These are phyloP conservation scores for Cryptosporidium sp. DNA, from an alignment of 169 alveolate species.

Conservation along the genomic window DNA sequence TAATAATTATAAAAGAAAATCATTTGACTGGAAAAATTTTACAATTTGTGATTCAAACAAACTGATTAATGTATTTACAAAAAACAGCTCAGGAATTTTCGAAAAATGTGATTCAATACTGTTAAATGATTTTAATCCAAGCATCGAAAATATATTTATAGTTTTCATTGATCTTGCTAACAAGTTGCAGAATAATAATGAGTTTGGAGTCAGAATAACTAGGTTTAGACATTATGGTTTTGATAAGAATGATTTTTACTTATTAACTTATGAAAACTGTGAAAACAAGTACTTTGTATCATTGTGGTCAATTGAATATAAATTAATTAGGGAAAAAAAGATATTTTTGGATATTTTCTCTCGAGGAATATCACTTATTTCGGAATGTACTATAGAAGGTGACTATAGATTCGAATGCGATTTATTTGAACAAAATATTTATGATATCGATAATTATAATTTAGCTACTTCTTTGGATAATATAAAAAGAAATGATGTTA, in stretches of 20 bases:
- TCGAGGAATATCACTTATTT: constrained; percentile 8
- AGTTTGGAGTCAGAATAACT: constrained; percentile 13
- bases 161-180: neutral
- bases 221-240: neutral
- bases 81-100: neutral
- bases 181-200: neutral
- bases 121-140: constrained; percentile 8
- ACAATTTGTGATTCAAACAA: neutral
- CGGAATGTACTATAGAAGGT: constrained; percentile 26
- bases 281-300: constrained; percentile 9
- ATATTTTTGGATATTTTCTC: constrained; percentile 32
- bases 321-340: neutral
- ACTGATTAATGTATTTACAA: constrained; percentile 15
- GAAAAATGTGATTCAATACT: constrained; percentile 18
- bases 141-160: neutral
- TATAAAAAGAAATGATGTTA: neutral
- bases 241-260: neutral
- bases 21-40: constrained; percentile 36
- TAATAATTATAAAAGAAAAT: constrained; percentile 31
- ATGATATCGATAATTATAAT: neutral
- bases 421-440: neutral
- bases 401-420: neutral
- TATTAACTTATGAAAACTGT: neutral
- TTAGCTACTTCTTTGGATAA: neutral
- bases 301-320: constrained; percentile 13